Base-by-base conservation (phyloP, 2,329 filamentous ascomycete genomes). In the Xenoacremonium recifei region DNA sequence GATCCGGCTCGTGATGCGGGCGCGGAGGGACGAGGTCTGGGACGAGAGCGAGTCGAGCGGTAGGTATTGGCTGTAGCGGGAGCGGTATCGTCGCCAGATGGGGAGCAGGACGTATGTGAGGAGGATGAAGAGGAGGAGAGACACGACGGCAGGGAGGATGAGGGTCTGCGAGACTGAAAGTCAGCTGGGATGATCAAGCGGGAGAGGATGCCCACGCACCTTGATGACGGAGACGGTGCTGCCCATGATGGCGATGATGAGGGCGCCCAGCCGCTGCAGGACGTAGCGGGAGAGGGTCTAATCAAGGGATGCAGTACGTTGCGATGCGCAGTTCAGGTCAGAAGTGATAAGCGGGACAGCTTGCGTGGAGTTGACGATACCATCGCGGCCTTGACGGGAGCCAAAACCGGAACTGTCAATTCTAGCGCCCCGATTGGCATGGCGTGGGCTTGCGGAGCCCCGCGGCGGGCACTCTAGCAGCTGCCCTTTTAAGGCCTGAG, bases 41-140 rank as follows among this genome's bases (percentile, higher is more conserved):
- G 71, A 76, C 17, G 79, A 78, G 46, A 86, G 79, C 21, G 74
- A 70, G 47, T 85, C 77, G 49, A 89, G 67, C 1, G 85, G 85
- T 2, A 89, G 77, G 59, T 90, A 90, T 47, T 87, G 82, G 58
- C 80, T 77, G 63, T 89, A 89, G 46, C 85, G 80, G 53, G 76
- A 76, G 49, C 79, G 82, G 64, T 88, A 87, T 42, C 76, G 78
- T 35, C 80, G 82, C 77, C 85, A 87, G 45, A 85, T 60, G 2
- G 87, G 87, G 19, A 87, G 59, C 47, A 88, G 57, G 54, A 83
- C 67, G 62, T 82, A 87, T 42, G 80, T 83, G 42, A 83, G 67
- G 44, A 82, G 43, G 54, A 89, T 64, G 65, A 87, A 91, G 51
- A 89, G 68, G 47, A 78, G 65, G 35, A 89, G 73, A 34, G 86